A percentile compares a stretch with the other conserved stretches of the same genome.
Evolutionary conservation across 2,329 filamentous ascomycete genomes (phyloP).

Genomic region (Penicillium aurantiogriseum): DNA sequence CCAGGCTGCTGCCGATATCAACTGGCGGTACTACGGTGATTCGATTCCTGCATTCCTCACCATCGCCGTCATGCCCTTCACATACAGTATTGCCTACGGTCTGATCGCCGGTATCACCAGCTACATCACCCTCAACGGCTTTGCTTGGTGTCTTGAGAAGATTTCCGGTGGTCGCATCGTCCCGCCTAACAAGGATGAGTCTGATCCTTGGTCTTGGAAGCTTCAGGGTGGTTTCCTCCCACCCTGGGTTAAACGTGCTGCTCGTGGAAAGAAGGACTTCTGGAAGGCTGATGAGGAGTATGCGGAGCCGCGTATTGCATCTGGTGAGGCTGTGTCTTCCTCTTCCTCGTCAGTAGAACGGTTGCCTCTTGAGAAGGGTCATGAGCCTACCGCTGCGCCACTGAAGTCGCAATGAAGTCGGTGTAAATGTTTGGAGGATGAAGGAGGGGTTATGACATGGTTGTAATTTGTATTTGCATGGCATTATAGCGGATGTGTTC

Average conservation of each 20-base stretch:
- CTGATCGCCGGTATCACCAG: slow-evolving; percentile 76
- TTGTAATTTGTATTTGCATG: not conserved
- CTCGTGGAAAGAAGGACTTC: slow-evolving; percentile 69
- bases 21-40: slow-evolving; percentile 84
- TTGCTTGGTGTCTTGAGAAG: slow-evolving; percentile 67
- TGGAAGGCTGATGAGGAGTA: slow-evolving; percentile 52
- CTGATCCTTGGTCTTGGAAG: slow-evolving; percentile 77
- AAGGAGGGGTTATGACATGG: not conserved
- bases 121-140: slow-evolving; percentile 72
- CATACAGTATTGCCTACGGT: slow-evolving; percentile 83
- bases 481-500: slow-evolving; percentile 1
- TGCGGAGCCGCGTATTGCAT: slow-evolving; percentile 7
- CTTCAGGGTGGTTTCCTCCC: slow-evolving; percentile 73
- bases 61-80: slow-evolving; percentile 84
- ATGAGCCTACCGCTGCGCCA: not conserved
- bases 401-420: slow-evolving; percentile 1
- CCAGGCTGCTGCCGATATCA: slow-evolving; percentile 74
- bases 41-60: slow-evolving; percentile 81
- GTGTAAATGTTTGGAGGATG: not conserved
- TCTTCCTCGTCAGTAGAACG: slow-evolving; percentile 18
- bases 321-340: slow-evolving; percentile 15
- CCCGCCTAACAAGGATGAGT: slow-evolving; percentile 71
- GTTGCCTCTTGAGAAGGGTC: slow-evolving; percentile 17
- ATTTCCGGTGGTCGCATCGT: slow-evolving; percentile 66
- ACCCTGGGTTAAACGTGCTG: slow-evolving; percentile 66